A percentile compares a stretch with the other conserved stretches of the same genome.
Evolutionary conservation across 352 stramenopile genomes (phyloP).

Genomic region (Pythium brachiatum): DNA sequence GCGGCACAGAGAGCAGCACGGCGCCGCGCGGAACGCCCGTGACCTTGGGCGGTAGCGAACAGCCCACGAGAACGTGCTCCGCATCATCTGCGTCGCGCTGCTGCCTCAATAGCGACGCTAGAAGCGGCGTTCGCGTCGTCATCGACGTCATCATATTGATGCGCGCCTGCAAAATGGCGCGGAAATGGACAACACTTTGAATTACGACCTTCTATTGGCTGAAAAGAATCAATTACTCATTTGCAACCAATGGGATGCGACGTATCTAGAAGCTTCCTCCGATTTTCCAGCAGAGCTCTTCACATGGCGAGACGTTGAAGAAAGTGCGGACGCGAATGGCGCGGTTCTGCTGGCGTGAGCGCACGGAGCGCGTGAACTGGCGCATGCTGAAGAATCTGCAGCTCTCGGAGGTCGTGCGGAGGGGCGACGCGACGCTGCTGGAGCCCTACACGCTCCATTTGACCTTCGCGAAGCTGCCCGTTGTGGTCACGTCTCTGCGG

Average conservation of each 20-base stretch:
- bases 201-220: neutral
- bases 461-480: conserved; percentile 64
- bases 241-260: conserved; percentile 3
- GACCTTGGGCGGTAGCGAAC: conserved; percentile 44
- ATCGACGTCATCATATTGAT: neutral
- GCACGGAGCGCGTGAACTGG: conserved; percentile 73
- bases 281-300: neutral
- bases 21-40: conserved; percentile 22
- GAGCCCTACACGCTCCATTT: conserved; percentile 72
- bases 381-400: conserved; percentile 50
- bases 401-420: conserved; percentile 44
- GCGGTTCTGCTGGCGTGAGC: conserved; percentile 77
- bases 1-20: conserved; percentile 40
- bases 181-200: neutral
- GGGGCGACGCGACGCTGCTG: conserved; percentile 52
- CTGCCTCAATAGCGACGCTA: conserved; percentile 1
- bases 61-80: conserved; percentile 31
- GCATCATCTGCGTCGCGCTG: neutral
- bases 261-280: neutral
- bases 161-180: neutral
- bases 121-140: neutral
- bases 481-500: conserved; percentile 8
- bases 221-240: neutral
- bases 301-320: conserved; percentile 14
- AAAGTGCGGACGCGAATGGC: conserved; percentile 4